Conservation (phyloP, 2,329 filamentous ascomycete genomes). For the Cercospora canescens region DNA sequence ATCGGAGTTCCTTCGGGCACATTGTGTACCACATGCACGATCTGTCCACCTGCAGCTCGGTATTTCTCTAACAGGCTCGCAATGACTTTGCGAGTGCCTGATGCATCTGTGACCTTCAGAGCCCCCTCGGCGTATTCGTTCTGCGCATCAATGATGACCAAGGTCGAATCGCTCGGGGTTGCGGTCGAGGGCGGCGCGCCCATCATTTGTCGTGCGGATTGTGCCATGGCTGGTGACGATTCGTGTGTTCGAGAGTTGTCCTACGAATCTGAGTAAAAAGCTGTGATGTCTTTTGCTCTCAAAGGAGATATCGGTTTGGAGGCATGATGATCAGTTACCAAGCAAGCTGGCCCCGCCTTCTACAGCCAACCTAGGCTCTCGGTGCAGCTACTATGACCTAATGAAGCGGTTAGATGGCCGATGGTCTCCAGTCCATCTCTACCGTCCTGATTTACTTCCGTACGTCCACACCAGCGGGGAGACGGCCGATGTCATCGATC, state of each 20-base stretch:
- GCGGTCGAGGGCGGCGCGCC: slow-evolving; percentile 59
- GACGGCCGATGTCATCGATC: neutral
- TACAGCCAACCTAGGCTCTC: neutral
- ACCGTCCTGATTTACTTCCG: neutral
- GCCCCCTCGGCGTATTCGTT: slow-evolving; percentile 66
- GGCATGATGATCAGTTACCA: neutral
- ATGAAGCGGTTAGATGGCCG: neutral
- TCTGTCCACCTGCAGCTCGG: slow-evolving; percentile 53
- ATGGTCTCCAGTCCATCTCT: neutral
- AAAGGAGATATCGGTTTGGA: neutral
- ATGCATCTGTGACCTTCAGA: slow-evolving; percentile 57
- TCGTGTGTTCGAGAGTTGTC: neutral
- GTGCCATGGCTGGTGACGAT: slow-evolving; percentile 14
- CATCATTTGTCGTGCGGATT: slow-evolving; percentile 54
- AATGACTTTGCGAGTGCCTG: slow-evolving; percentile 58
- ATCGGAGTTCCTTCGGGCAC: slow-evolving; percentile 62
- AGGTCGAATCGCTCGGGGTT: slow-evolving; percentile 57
- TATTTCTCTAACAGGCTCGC: slow-evolving; percentile 60
- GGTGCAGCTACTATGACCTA: neutral
- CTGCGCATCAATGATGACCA: slow-evolving; percentile 70
- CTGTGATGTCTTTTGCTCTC: neutral
- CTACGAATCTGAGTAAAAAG: neutral
- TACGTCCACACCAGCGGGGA: neutral
- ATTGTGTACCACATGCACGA: slow-evolving; percentile 64
- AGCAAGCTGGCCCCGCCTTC: neutral